Percentiles rank a stretch among this genome's conserved stretches.
phyloP scores from a whole-genome alignment of 306 rosid species.

The Trifolium subterraneum region DNA sequence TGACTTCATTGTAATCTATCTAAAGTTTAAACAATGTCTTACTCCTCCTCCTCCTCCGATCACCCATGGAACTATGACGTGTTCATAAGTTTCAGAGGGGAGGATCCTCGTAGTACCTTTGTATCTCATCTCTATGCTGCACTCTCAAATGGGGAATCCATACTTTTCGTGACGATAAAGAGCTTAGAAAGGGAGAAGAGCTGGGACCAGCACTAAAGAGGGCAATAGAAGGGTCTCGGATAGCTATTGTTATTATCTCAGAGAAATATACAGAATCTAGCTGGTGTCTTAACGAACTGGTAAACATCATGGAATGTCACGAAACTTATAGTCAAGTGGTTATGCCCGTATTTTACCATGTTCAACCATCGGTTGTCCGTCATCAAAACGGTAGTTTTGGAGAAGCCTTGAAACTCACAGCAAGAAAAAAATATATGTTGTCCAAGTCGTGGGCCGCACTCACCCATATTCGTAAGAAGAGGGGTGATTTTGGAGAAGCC shows the following conservation, averaged over 20 bases:
- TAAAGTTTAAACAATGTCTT: background rate
- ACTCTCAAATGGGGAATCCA: background rate
- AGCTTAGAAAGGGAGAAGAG: background rate
- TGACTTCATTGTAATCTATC: background rate
- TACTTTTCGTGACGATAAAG: background rate
- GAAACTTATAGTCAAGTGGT: background rate
- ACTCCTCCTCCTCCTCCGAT: background rate
- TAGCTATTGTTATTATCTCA: conserved; percentile 17
- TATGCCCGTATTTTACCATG: background rate
- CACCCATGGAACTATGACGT: conserved; percentile 21
- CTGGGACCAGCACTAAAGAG: background rate
- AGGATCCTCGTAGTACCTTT: background rate
- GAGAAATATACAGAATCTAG: background rate
- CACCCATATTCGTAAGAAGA: no score
- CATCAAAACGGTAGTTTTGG: no score
- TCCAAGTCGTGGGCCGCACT: no score
- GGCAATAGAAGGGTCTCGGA: conserved; percentile 1
- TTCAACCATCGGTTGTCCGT: no score
- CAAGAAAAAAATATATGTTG: no score
- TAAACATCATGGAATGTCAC: background rate
- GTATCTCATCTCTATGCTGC: background rate
- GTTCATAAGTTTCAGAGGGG: conserved; percentile 34
- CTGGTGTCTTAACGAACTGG: conserved; percentile 41
- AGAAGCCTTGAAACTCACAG: no score
- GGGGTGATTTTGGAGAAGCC: no score